Base-by-base conservation (phyloP, 2,329 filamentous ascomycete genomes). In the Harringtonia lauricola region DNA sequence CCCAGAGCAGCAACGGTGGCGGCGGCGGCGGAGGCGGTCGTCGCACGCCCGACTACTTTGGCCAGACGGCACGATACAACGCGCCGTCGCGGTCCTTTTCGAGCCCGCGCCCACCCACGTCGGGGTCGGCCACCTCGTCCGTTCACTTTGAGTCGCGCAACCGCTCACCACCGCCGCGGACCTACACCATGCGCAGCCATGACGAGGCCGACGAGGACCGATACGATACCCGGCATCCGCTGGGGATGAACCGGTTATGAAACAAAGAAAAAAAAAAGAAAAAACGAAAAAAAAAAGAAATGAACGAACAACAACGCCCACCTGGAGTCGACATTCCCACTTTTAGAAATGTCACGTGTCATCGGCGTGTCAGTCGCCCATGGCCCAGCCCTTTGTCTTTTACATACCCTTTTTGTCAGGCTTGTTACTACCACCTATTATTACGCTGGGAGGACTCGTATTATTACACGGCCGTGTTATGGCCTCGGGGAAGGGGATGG, bases 171-270 rank as follows among this genome's bases (percentile, higher is more conserved):
- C 37, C 44, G 22, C 6, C 36, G 28, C 43, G 44, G 8, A 40
- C 41, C 2, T 31, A 43, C 9, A 21, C 36, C 3, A 39, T 44
- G 17, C 46, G 44, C 21, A 50, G 44, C 36, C 42, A 41, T 1
- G 36, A 33, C 34, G 33, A 42, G 39, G 36, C 26, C 31, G 29
- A 39, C 9, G 38, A 51, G 7, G 14, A n/a, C 30, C 18, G 46
- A 15, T 52, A 62, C 36, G 63, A 66, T 39, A 61, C 65, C 42
- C 67, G 73, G 57, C 72, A 77, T 52, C 72, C 73, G 3, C 59
- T 77, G 19, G 69, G 64, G 43, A 74, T 77, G 71, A 76, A 78
- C 57, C 64, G 66, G 53, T 68, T 75, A 63, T 72, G 59, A 63
- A 10, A 15, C 7, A 4, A 3, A 7, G 19, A n/a, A 34, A 34